phyloP scores from a whole-genome alignment of 2,329 filamentous ascomycete species.

The Neocucurbitaria cava region DNA sequence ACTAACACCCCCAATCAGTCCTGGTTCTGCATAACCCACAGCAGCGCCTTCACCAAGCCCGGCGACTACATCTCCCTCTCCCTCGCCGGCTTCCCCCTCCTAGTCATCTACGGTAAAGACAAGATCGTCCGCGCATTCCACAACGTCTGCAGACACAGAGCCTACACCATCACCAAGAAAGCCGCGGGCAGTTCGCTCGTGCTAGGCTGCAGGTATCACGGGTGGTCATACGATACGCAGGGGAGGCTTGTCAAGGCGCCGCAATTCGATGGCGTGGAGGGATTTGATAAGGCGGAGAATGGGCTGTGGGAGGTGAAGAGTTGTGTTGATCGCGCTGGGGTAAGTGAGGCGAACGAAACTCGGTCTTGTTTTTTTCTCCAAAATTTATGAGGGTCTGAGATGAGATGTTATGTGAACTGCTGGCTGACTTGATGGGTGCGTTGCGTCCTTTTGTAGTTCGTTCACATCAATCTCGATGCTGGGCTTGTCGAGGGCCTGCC shows the following conservation, averaged over 20 bases:
- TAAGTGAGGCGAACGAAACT: background rate
- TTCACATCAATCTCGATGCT: slow-evolving; percentile 38
- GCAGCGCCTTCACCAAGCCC: slow-evolving; percentile 40
- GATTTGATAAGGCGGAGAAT: slow-evolving; percentile 48
- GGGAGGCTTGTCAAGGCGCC: slow-evolving; percentile 52
- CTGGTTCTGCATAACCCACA: slow-evolving; percentile 51
- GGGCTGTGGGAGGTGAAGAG: slow-evolving; percentile 36
- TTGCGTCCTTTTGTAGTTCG: slow-evolving; percentile 13
- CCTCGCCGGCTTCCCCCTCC: slow-evolving; percentile 45
- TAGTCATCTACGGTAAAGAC: slow-evolving; percentile 48
- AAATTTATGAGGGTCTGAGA: too few relatives aligned
- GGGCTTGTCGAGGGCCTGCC: slow-evolving; percentile 9
- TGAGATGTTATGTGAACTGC: too few relatives aligned
- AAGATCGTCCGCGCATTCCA: slow-evolving; percentile 48
- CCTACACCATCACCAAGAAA: slow-evolving; percentile 49
- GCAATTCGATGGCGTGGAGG: slow-evolving; percentile 47
- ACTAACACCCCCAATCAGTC: too few relatives aligned
- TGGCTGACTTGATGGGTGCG: too few relatives aligned
- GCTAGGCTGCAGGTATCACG: slow-evolving; percentile 53
- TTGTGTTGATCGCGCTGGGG: slow-evolving; percentile 27
- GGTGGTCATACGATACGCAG: slow-evolving; percentile 52
- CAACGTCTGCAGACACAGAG: slow-evolving; percentile 53
- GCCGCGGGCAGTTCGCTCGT: slow-evolving; percentile 41
- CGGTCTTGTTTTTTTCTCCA: too few relatives aligned
- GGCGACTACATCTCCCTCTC: slow-evolving; percentile 49